phyloP scores from a whole-genome alignment of 192 early-diverging fungal genomes.

The Backusella liffmaniae region DNA sequence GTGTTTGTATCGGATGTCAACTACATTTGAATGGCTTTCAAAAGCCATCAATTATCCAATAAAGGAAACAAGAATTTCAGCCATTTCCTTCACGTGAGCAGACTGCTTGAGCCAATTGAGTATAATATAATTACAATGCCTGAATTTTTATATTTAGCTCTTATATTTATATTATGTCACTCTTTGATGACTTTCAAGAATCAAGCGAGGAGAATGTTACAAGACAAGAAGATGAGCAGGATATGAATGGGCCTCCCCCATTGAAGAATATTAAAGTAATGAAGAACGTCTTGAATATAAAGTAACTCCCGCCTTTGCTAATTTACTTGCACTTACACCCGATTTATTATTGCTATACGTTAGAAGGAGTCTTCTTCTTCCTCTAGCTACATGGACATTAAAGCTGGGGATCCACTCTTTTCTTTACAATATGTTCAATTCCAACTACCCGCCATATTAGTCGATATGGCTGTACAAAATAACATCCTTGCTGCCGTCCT shows the following conservation, averaged over 20 bases:
- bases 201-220: slow-evolving; percentile 24
- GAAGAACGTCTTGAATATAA: slow-evolving; percentile 3
- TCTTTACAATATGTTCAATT: slow-evolving; percentile 88
- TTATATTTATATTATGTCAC: slow-evolving; percentile 31
- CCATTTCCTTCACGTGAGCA: neutral
- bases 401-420: slow-evolving; percentile 61
- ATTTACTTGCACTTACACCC: neutral
- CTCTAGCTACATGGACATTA: slow-evolving; percentile 43
- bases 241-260: neutral
- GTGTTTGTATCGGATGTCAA: neutral
- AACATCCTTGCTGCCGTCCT: slow-evolving; percentile 81
- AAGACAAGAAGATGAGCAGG: neutral
- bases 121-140: neutral
- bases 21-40: neutral
- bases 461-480: slow-evolving; percentile 76
- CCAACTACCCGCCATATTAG: slow-evolving; percentile 71
- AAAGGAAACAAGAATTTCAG: neutral
- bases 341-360: neutral
- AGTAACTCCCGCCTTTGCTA: slow-evolving; percentile 6
- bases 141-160: neutral
- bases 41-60: neutral
- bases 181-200: slow-evolving; percentile 44
- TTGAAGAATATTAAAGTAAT: slow-evolving; percentile 17
- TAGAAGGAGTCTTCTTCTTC: slow-evolving; percentile 55
- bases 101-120: neutral